phyloP scores from a whole-genome alignment of 148 eudicot genomes.

The Oxyria digyna region DNA sequence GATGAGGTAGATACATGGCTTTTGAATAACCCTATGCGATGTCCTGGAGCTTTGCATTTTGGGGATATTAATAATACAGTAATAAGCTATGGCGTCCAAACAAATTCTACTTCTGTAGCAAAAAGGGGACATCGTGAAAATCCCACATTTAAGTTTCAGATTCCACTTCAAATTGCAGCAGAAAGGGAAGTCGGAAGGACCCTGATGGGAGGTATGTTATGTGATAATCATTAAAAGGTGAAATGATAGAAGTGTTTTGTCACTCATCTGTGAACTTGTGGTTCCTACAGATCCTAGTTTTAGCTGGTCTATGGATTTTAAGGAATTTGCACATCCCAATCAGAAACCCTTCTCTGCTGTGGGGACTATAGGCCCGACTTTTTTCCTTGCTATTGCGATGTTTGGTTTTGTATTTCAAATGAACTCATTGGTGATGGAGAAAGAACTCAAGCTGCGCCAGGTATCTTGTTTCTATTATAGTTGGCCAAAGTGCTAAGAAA shows the following conservation, averaged over 20 bases:
- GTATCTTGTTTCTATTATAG: conserved; percentile 20
- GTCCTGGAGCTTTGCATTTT: conserved; percentile 86
- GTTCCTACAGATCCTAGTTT: conserved; percentile 44
- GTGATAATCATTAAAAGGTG: background rate
- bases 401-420: conserved; percentile 75
- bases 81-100: conserved; percentile 83
- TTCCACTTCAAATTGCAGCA: conserved; percentile 93
- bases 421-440: conserved; percentile 57
- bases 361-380: conserved; percentile 48
- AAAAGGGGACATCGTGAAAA: conserved; percentile 62
- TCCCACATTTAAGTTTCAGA: conserved; percentile 81
- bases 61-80: conserved; percentile 44
- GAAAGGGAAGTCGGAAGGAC: conserved; percentile 90
- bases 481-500: background rate
- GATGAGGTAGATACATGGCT: conserved; percentile 75
- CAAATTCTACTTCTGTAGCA: conserved; percentile 63
- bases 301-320: conserved; percentile 68
- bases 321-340: conserved; percentile 67
- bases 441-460: conserved; percentile 88
- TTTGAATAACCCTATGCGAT: conserved; percentile 50
- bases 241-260: background rate
- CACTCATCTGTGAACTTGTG: background rate
- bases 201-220: conserved; percentile 50
- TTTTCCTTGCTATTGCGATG: conserved; percentile 74
- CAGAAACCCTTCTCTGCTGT: conserved; percentile 23